Percentiles rank a stretch among this genome's conserved stretches.
Evolutionary conservation across 306 rosid species (phyloP).

Genomic region (Glycine soja): DNA sequence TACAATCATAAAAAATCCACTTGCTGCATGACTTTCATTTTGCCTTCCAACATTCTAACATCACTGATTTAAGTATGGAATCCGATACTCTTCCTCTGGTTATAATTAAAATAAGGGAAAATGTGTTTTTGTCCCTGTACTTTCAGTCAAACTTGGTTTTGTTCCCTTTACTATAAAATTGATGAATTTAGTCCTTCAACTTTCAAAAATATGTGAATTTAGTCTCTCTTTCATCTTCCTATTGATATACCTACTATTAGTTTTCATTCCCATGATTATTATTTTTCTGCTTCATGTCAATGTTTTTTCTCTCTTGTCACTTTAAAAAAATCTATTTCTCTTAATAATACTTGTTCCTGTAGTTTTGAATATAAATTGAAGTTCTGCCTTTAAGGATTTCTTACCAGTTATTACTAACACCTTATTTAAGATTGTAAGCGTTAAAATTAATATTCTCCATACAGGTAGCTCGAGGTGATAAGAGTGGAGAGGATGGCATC

Average conservation of each 20-base stretch:
- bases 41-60: neutral
- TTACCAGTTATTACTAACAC: neutral
- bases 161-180: too few relatives aligned
- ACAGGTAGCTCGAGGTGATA: constrained; percentile 99
- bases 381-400: constrained; percentile 9
- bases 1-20: neutral
- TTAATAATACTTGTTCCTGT: neutral
- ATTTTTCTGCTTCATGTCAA: too few relatives aligned
- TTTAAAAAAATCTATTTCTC: neutral
- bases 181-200: too few relatives aligned
- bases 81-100: constrained; percentile 16
- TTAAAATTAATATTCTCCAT: constrained; percentile 32
- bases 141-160: too few relatives aligned
- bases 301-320: too few relatives aligned
- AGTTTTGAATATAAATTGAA: constrained; percentile 19
- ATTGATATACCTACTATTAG: too few relatives aligned
- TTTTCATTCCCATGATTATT: too few relatives aligned
- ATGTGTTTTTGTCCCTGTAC: too few relatives aligned
- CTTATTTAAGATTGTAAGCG: constrained; percentile 9
- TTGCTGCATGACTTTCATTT: constrained; percentile 15
- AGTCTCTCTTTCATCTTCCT: too few relatives aligned
- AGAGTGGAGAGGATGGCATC: constrained; percentile 96
- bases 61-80: constrained; percentile 1
- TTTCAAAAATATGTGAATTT: too few relatives aligned
- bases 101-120: neutral